Conservation (phyloP, 805 yeast species). For the Aciculoconidium aculeatum region DNA sequence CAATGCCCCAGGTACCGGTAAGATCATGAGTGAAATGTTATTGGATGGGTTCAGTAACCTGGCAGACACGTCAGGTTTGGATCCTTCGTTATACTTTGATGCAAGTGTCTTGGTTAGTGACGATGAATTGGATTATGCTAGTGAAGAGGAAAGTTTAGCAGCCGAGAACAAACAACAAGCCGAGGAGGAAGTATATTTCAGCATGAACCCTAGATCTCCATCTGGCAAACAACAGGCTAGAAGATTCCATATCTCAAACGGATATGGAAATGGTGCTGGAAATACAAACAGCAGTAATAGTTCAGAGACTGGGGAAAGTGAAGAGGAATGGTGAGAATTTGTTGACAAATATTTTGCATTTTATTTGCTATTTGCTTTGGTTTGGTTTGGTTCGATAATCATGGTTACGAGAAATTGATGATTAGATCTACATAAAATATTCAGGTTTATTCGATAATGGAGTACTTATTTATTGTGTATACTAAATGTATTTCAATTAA, state of each 20-base stretch:
- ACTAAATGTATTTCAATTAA: no score
- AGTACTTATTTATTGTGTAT: no score
- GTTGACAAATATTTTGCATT: neutral
- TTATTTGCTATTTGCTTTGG: no score
- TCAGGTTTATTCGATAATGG: no score
- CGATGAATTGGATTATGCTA: conserved; percentile 11
- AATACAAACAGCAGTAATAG: neutral
- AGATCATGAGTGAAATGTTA: conserved; percentile 78
- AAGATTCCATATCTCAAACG: conserved; percentile 3
- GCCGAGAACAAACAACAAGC: conserved; percentile 6
- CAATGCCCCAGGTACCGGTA: conserved; percentile 97
- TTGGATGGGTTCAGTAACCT: conserved; percentile 75
- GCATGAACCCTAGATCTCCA: conserved; percentile 1
- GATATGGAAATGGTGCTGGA: conserved; percentile 1
- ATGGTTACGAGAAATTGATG: no score
- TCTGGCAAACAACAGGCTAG: conserved; percentile 4
- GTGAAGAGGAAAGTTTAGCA: conserved; percentile 7
- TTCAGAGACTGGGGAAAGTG: conserved; percentile 5
- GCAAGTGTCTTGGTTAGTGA: conserved; percentile 44
- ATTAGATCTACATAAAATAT: no score
- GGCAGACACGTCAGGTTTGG: conserved; percentile 76
- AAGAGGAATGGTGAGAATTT: conserved; percentile 4
- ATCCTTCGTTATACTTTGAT: conserved; percentile 84
- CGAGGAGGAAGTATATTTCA: conserved; percentile 3
- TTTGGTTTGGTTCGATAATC: no score